Conservation (phyloP, 164 flowering plant species). For the Vitis amurensis region DNA sequence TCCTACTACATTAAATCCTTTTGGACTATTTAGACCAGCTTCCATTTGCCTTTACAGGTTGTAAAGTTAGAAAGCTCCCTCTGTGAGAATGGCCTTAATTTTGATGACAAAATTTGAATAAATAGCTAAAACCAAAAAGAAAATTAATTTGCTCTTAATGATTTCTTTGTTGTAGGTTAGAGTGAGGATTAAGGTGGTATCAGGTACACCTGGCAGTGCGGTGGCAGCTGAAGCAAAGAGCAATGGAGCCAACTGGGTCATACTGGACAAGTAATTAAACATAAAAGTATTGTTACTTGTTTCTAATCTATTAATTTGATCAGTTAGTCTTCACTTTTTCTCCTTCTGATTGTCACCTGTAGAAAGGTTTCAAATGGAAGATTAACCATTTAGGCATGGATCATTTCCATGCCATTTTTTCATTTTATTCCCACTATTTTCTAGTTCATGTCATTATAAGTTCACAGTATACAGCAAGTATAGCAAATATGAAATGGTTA, state of each 20-base stretch:
- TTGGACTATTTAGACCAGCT: too few species aligned
- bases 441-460: too few species aligned
- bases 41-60: too few species aligned
- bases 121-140: too few species aligned
- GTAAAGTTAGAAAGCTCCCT: too few species aligned
- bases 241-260: conserved; percentile 82
- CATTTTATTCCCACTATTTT: too few species aligned
- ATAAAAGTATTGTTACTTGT: conserved; percentile 44
- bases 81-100: too few species aligned
- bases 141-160: background rate
- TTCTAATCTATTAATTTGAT: conserved; percentile 14
- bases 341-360: background rate
- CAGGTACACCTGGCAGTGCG: conserved; percentile 48
- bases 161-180: conserved; percentile 52
- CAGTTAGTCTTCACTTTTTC: background rate
- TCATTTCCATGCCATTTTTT: too few species aligned
- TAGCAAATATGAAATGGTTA: too few species aligned
- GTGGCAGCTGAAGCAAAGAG: conserved; percentile 80
- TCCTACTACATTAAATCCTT: background rate
- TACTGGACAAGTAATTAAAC: conserved; percentile 89
- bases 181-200: conserved; percentile 74
- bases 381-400: too few species aligned
- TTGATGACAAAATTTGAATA: too few species aligned
- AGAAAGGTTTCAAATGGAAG: background rate
- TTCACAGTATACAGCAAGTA: too few species aligned